Base-by-base conservation (phyloP, 208 protist species). In the Trichomonas vaginalis region DNA sequence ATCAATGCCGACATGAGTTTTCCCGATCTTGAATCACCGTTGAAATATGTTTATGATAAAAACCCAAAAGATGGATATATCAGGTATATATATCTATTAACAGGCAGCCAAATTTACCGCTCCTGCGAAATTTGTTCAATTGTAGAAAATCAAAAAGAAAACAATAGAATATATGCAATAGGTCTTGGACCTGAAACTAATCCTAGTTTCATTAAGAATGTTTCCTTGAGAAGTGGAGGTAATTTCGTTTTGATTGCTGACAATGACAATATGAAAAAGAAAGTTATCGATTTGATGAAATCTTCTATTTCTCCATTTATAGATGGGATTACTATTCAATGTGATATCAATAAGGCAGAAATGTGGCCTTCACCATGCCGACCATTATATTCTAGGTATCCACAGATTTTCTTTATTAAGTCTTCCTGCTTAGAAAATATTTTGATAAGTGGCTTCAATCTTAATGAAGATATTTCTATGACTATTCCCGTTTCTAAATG, bases 1-100 rank as follows among this genome's bases (percentile, higher is more conserved):
- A 87, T 97, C 39, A 23, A 96, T n/a, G 96, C 97, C n/a, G 62
- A 97, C 90, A 46, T 97, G 6, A 97, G 97, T 39, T 97, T 97
- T 37, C 97, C 97, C 6, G 95, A 97, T 42, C n/a, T n/a, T n/a
- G n/a, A n/a, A n/a, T n/a, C n/a, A n/a, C n/a, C n/a, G n/a, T n/a
- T n/a, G n/a, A n/a, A 82, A 97, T 35, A 39, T 15, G 96, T 97
- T 46, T 46, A 96, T 2, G 32, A 39, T 39, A 62, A 49, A 4
- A 0, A 14, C 14, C 32, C 9, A 35, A 49, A 92, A 21, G 10
- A 42, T 17, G 83, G 96, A 39, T 92, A 61, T 70, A 47, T 83
- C 70, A 86, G 97, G 32, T 96, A 97, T 46, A 39, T 97, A 12
- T 97, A 97, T 51, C 79, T 97, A 39, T 79, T 97, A 14, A 97